Conservation (phyloP, 768 basidiomycete genomes). For the Suillus clintonianus region DNA sequence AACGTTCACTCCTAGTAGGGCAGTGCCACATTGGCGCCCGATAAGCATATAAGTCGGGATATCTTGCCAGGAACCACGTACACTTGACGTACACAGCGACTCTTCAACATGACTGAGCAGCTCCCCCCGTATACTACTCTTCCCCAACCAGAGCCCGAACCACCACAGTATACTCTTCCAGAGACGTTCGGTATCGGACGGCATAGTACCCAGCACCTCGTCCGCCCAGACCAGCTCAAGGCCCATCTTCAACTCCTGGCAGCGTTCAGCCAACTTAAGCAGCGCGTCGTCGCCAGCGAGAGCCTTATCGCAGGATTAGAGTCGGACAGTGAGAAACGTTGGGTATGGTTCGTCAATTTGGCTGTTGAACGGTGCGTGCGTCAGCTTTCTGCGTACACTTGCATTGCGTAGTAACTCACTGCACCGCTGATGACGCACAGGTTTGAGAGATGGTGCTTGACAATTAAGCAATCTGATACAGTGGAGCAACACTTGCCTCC, state of each 20-base stretch:
- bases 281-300: slow-evolving; percentile 18
- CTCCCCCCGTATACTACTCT: slow-evolving; percentile 62
- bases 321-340: slow-evolving; percentile 31
- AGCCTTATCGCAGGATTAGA: slow-evolving; percentile 14
- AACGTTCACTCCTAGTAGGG: neutral
- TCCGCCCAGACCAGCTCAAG: slow-evolving; percentile 27
- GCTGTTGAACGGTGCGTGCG: slow-evolving; percentile 36
- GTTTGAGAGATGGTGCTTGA: slow-evolving; percentile 36
- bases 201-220: slow-evolving; percentile 10
- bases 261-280: slow-evolving; percentile 27
- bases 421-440: slow-evolving; percentile 15
- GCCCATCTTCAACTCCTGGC: slow-evolving; percentile 31
- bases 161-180: slow-evolving; percentile 15
- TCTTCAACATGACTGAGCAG: slow-evolving; percentile 54
- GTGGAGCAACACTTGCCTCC: slow-evolving; percentile 29
- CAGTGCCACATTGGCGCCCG: neutral
- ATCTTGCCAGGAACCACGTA: neutral
- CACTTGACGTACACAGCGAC: neutral
- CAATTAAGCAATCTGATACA: slow-evolving; percentile 2
- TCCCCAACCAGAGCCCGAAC: slow-evolving; percentile 28
- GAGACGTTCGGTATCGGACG: slow-evolving; percentile 15
- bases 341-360: slow-evolving; percentile 40
- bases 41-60: neutral
- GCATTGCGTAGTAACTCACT: neutral
- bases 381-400: neutral